Base-by-base conservation (phyloP, 2,329 filamentous ascomycete genomes). In the Ciborinia camelliae region DNA sequence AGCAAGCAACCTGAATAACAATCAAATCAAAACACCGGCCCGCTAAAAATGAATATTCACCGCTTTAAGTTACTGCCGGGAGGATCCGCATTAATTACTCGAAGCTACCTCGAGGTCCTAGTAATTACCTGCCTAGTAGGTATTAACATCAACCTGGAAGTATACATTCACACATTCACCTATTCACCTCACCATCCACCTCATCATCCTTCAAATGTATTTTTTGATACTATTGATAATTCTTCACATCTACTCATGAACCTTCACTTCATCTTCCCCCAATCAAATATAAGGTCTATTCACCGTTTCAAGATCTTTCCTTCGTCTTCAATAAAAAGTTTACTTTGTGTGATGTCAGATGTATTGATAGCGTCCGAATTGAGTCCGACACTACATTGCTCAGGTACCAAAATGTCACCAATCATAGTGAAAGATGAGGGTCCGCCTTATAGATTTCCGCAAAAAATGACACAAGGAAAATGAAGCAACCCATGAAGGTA, bases 341-440 rank as follows among this genome's bases (percentile, higher is more conserved):
- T n/a, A n/a, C n/a, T n/a, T n/a, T n/a, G 28, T 43, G 57, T 54
- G 48, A 63, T 63, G 62, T 63, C 51, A 58, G 32, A 45, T 26
- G 50, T 39, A 26, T 9, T 15, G 28, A 26, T 39, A 35, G 39
- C 14, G 50, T n/a, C 60, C 60, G 60, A 62, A 62, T 62, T 62
- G 60, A 35, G 60, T 62, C 60, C 60, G 60, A 20, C 12, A 47
- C 60, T 62, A 62, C 37, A 41, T 18, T 23, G 26, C 23, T 53
- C 48, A 53, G 47, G 48, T 53, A 59, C 43, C 57, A 48, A 18
- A 20, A 32, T 10, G 20, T 20, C 28, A 37, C 57, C 57, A 60
- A 60, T 60, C 43, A 60, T 37, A 14, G 20, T 8, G 1, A 15
- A 5, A 4, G 18, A 8, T 18, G 18, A 12, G 18, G 28, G 20